phyloP scores from a whole-genome alignment of 176 grass and related monocot genomes.

The Oryza meridionalis region DNA sequence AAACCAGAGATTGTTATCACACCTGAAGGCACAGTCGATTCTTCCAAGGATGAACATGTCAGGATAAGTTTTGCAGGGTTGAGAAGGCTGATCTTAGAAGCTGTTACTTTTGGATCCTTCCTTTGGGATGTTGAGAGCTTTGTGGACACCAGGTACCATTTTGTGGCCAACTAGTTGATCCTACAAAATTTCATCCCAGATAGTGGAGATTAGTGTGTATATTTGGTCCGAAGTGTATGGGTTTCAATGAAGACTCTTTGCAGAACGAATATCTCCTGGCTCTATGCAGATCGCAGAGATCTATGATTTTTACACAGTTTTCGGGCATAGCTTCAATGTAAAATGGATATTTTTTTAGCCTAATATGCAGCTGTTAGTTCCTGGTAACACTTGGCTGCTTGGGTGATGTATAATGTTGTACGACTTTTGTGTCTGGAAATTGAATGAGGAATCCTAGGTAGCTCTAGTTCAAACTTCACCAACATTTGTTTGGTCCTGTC shows the following conservation, averaged over 20 bases:
- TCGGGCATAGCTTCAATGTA: constrained; percentile 42
- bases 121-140: constrained; percentile 95
- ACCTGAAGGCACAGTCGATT: constrained; percentile 81
- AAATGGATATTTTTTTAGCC: constrained; percentile 24
- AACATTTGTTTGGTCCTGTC: neutral
- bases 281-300: too few species aligned
- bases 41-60: constrained; percentile 88
- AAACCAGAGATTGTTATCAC: constrained; percentile 94
- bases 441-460: neutral
- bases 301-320: constrained; percentile 21
- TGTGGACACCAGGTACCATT: constrained; percentile 94
- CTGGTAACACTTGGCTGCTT: neutral
- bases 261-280: constrained; percentile 8
- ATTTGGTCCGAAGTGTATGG: constrained; percentile 8
- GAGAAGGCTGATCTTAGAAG: constrained; percentile 89
- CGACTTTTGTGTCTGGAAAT: neutral
- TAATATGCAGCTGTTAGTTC: constrained; percentile 24
- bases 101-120: constrained; percentile 93
- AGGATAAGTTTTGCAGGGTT: constrained; percentile 79
- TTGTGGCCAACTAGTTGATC: constrained; percentile 55
- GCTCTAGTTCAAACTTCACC: constrained; percentile 7
- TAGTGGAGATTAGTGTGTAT: constrained; percentile 11
- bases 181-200: neutral
- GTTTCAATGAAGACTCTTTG: constrained; percentile 29
- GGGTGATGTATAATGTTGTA: neutral